These are phyloP conservation scores for Trichoderma oligosporum DNA, from an alignment of 2,329 filamentous ascomycete species.

Conservation along the genomic window DNA sequence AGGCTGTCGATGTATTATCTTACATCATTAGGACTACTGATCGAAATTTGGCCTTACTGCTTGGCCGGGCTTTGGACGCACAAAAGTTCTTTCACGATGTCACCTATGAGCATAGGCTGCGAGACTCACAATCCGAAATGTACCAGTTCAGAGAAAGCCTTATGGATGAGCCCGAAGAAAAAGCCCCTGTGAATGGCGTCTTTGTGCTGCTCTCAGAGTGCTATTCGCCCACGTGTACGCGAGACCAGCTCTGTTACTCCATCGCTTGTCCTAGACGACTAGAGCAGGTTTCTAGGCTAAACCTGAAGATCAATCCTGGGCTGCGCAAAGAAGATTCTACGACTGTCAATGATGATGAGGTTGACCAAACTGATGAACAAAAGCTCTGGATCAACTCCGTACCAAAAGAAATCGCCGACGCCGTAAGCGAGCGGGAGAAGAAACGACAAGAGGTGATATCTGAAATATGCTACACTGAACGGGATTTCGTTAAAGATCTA, in stretches of 20 bases:
- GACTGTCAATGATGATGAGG: slow-evolving; percentile 70
- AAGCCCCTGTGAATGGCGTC: slow-evolving; percentile 78
- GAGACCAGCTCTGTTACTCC: slow-evolving; percentile 94
- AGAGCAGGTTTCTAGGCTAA: slow-evolving; percentile 91
- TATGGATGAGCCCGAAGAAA: slow-evolving; percentile 75
- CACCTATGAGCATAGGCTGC: slow-evolving; percentile 91
- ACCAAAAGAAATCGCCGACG: slow-evolving; percentile 88
- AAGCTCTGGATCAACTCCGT: slow-evolving; percentile 99
- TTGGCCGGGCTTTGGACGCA: slow-evolving; percentile 88
- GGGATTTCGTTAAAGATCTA: slow-evolving; percentile 97
- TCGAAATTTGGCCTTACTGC: slow-evolving; percentile 83
- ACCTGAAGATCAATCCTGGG: slow-evolving; percentile 87
- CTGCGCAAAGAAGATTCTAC: slow-evolving; percentile 62
- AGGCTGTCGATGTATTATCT: slow-evolving; percentile 90
- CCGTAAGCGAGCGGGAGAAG: slow-evolving; percentile 85
- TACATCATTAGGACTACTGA: slow-evolving; percentile 98
- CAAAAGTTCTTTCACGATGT: slow-evolving; percentile 99
- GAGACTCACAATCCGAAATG: slow-evolving; percentile 90
- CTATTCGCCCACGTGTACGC: slow-evolving; percentile 94
- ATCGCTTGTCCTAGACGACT: slow-evolving; percentile 91
- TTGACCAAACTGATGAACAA: slow-evolving; percentile 84
- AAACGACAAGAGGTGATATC: slow-evolving; percentile 98
- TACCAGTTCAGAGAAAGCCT: slow-evolving; percentile 95
- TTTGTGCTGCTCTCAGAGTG: slow-evolving; percentile 96
- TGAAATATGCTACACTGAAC: slow-evolving; percentile 96